Conservation (phyloP, 2,329 filamentous ascomycete genomes). For the Aspergillus sp. region DNA sequence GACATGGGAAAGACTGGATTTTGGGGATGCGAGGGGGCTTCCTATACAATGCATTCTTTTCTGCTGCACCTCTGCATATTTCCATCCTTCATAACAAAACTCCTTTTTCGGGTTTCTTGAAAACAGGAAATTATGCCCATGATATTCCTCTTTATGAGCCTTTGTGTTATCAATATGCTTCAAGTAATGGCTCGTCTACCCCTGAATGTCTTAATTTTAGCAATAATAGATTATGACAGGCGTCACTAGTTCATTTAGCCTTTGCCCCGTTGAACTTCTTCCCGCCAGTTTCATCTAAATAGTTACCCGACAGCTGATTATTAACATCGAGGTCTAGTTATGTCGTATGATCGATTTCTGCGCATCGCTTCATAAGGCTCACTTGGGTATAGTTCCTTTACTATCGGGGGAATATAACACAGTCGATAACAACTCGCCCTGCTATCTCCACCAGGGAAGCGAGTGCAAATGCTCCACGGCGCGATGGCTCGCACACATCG, state of each 20-base stretch:
- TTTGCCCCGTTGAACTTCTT: slow-evolving; percentile 1
- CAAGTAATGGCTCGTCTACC: not conserved
- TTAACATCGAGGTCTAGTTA: not conserved
- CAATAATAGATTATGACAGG: slow-evolving; percentile 12
- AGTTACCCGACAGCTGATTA: no score
- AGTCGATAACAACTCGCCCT: slow-evolving; percentile 1
- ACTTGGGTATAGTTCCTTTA: not conserved
- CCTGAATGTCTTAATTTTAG: slow-evolving; percentile 13
- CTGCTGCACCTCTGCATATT: no score
- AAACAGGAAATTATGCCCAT: not conserved
- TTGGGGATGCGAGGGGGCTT: not conserved
- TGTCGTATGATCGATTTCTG: not conserved
- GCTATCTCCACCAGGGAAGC: slow-evolving; percentile 37
- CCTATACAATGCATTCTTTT: no score
- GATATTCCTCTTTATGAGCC: no score
- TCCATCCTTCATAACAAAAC: no score
- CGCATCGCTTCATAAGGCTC: not conserved
- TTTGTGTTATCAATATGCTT: no score
- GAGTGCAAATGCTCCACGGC: slow-evolving; percentile 39
- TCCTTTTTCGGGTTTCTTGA: not conserved
- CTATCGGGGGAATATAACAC: not conserved
- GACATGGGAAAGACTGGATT: no score
- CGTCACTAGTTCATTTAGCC: slow-evolving; percentile 13
- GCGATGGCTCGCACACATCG: slow-evolving; percentile 67
- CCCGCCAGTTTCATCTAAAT: slow-evolving; percentile 5